These are phyloP conservation scores for Ascochyta koolunga DNA, from an alignment of 2,329 filamentous ascomycete genomes.

Conservation along the genomic window DNA sequence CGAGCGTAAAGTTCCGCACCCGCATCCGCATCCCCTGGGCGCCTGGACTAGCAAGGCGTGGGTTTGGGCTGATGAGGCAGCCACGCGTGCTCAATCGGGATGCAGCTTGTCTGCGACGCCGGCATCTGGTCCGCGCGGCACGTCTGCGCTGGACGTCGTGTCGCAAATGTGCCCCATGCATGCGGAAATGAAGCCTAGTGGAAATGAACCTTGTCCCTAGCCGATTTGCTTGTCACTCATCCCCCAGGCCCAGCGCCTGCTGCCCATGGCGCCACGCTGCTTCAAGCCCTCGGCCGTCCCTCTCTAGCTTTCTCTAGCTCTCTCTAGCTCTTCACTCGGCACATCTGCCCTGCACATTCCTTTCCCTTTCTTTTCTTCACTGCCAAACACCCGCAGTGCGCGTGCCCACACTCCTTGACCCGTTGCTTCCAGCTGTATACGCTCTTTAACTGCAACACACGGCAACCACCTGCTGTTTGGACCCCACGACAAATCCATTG, in stretches of 20 bases:
- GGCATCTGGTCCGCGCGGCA: slow-evolving; percentile 22
- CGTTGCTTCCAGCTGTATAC: slow-evolving; percentile 25
- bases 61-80: slow-evolving; percentile 20
- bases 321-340: no score
- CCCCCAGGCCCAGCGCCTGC: slow-evolving; percentile 25
- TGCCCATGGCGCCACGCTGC: slow-evolving; percentile 23
- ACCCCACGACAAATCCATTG: slow-evolving; percentile 12
- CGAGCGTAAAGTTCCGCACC: no score
- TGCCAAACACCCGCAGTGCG: slow-evolving; percentile 30
- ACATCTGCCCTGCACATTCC: slow-evolving; percentile 27
- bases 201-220: slow-evolving; percentile 26
- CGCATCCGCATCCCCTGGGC: slow-evolving; percentile 15
- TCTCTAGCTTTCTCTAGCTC: no score
- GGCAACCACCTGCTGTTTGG: slow-evolving; percentile 28
- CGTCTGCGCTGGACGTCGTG: slow-evolving; percentile 17
- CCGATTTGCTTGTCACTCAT: slow-evolving; percentile 24
- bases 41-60: slow-evolving; percentile 17
- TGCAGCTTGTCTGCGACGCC: slow-evolving; percentile 6
- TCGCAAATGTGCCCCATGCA: slow-evolving; percentile 25
- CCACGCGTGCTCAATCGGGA: slow-evolving; percentile 13
- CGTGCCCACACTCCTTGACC: slow-evolving; percentile 31
- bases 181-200: slow-evolving; percentile 36
- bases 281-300: slow-evolving; percentile 24
- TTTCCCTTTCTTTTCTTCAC: slow-evolving; percentile 23
- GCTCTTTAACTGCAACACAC: slow-evolving; percentile 26